Percentiles rank a stretch among this genome's conserved stretches.
phyloP scores from a whole-genome alignment of 2,329 filamentous ascomycete species.

The Phialemoniopsis sp. region DNA sequence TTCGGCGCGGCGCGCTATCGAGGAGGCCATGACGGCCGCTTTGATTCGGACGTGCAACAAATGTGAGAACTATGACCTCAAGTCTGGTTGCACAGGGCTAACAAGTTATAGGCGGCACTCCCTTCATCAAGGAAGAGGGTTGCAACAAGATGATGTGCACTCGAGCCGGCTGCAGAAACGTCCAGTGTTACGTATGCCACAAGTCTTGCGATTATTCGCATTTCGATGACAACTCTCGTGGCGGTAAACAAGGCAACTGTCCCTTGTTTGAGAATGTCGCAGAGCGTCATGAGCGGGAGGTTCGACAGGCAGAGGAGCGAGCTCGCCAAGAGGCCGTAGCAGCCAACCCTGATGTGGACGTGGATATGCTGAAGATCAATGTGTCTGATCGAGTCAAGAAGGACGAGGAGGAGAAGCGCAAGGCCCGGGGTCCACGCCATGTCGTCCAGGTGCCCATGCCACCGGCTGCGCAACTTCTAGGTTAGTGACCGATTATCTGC shows the following conservation, averaged over 20 bases:
- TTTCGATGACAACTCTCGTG: constrained; percentile 53
- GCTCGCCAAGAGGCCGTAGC: constrained; percentile 50
- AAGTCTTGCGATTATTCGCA: constrained; percentile 64
- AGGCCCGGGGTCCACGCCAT: not conserved
- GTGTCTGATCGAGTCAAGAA: constrained; percentile 49
- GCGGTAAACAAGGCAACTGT: constrained; percentile 52
- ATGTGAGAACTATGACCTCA: constrained; percentile 27
- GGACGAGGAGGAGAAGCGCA: constrained; percentile 35
- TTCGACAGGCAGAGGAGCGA: constrained; percentile 55
- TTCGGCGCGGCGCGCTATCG: constrained; percentile 61
- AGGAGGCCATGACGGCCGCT: constrained; percentile 81
- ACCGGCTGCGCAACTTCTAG: too few relatives aligned
- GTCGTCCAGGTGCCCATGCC: too few relatives aligned
- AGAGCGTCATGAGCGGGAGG: constrained; percentile 58
- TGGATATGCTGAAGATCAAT: constrained; percentile 53
- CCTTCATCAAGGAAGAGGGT: constrained; percentile 73
- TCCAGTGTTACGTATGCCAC: constrained; percentile 70
- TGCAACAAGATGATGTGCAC: constrained; percentile 83
- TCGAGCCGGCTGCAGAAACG: constrained; percentile 41
- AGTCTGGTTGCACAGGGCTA: not conserved
- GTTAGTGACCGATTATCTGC: too few relatives aligned
- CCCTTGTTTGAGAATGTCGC: constrained; percentile 63
- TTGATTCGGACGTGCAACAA: constrained; percentile 73
- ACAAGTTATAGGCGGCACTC: constrained; percentile 47
- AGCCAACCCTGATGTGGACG: constrained; percentile 57